Evolutionary conservation across 1,284 basidiomycete species (phyloP), one percentile per base, ranked within the genome.

Genomic region (Phlebopus sp.): DNA sequence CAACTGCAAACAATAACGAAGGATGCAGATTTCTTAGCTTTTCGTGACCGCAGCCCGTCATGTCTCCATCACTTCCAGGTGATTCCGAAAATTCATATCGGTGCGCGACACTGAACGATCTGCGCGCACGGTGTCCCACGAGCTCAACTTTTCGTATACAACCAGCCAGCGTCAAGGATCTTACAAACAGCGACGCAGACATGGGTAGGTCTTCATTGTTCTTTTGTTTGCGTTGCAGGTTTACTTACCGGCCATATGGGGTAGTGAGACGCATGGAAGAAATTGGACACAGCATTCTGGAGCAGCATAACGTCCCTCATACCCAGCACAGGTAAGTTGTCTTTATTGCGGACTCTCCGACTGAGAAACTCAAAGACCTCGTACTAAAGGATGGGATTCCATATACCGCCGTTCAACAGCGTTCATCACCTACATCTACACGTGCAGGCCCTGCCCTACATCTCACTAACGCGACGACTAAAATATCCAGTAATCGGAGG

Each of bases 361-460:
- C 11, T 1, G 35, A 3, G 34, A 21, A 8, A n/a, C n/a, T 13
- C 6, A 5, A 30, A n/a, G 27, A 21, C 5, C 10, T 15, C 29
- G 7, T 15, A 37, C 27, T 17, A 37, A 23, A 63, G 87, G 83
- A 72, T 89, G 64, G 88, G 89, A 1, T 91, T 89, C 57, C 88
- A 92, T 63, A 87, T 92, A 52, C 86, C 90, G 0, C 90, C 90
- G 0, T 88, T 89, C 64, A 84, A 79, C 49, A 86, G 84, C n/a
- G 79, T 92, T 2, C 69, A 82, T 23, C 90, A 93, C 64, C 69
- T 93, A 13, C 90, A 93, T 62, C 66, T 94, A 34, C 91, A 93
- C 64, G 81, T 86, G 17, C 82, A 90, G 37, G 80, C 73, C 5
- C 68, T 90, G 30, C 88, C 88, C 1, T 88, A 86, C 66, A 75